Conservation (phyloP, 148 eudicot genomes). For the Chenopodium suecicum region DNA sequence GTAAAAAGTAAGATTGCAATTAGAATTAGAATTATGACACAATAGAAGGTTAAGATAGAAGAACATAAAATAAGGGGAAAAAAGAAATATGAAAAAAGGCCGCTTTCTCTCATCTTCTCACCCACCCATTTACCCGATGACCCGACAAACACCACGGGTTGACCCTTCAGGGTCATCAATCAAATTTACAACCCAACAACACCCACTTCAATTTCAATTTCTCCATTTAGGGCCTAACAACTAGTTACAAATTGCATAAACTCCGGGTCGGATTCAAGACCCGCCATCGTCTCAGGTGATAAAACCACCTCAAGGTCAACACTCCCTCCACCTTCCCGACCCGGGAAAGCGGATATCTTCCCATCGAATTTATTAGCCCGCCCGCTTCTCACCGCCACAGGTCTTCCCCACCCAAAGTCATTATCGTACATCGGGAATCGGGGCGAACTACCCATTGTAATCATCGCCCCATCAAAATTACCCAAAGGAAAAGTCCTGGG, state of each 20-base stretch:
- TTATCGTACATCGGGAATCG: constrained; percentile 87
- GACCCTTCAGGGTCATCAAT: not conserved
- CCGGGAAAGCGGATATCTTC: constrained; percentile 90
- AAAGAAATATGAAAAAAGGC: not conserved
- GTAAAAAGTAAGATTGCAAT: constrained; percentile 11
- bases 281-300: constrained; percentile 69
- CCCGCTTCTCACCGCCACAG: constrained; percentile 75
- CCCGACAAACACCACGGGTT: not conserved
- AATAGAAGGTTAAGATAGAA: not conserved
- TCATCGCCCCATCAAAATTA: constrained; percentile 81
- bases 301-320: constrained; percentile 82
- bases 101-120: constrained; percentile 1
- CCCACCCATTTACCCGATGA: not conserved
- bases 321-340: constrained; percentile 64
- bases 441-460: constrained; percentile 93
- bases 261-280: constrained; percentile 59
- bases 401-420: constrained; percentile 89
- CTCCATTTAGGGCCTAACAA: constrained; percentile 10
- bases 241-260: constrained; percentile 66
- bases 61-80: not conserved
- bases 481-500: constrained; percentile 85
- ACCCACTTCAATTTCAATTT: not conserved
- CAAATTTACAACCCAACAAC: not conserved
- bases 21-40: constrained; percentile 34
- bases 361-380: constrained; percentile 85